phyloP scores from a whole-genome alignment of 2,329 filamentous ascomycete species.

The Cladophialophora yegresii region DNA sequence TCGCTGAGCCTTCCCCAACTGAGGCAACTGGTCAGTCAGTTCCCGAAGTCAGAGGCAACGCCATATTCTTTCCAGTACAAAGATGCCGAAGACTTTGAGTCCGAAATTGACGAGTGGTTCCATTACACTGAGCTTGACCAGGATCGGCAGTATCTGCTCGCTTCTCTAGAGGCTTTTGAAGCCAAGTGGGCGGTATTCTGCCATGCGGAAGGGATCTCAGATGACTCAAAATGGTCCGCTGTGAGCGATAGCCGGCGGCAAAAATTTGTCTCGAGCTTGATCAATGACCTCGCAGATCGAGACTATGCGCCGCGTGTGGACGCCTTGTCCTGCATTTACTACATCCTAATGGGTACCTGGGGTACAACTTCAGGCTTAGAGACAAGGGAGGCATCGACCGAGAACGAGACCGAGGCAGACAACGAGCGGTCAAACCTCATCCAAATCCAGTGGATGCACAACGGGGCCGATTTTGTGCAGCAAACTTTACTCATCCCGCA shows the following conservation, averaged over 20 bases:
- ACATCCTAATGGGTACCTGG: slow-evolving; percentile 69
- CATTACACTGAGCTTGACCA: slow-evolving; percentile 72
- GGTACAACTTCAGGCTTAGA: slow-evolving; percentile 61
- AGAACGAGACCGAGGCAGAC: slow-evolving; percentile 42
- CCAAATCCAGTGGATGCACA: slow-evolving; percentile 52
- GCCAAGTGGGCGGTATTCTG: slow-evolving; percentile 67
- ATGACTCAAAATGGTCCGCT: slow-evolving; percentile 65
- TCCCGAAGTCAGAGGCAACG: slow-evolving; percentile 67
- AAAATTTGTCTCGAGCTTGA: slow-evolving; percentile 45
- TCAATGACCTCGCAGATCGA: slow-evolving; percentile 43
- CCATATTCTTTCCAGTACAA: slow-evolving; percentile 85
- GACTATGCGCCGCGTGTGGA: slow-evolving; percentile 49
- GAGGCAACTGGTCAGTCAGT: slow-evolving; percentile 70
- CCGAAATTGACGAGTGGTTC: slow-evolving; percentile 98
- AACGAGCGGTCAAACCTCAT: slow-evolving; percentile 52
- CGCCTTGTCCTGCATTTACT: slow-evolving; percentile 51
- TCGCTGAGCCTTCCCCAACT: slow-evolving; percentile 76
- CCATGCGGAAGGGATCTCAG: slow-evolving; percentile 44
- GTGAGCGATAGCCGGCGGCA: slow-evolving; percentile 56
- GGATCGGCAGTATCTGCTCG: slow-evolving; percentile 76
- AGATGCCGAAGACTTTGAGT: slow-evolving; percentile 71
- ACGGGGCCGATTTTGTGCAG: slow-evolving; percentile 45
- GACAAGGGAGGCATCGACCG: slow-evolving; percentile 11
- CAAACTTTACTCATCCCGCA: slow-evolving; percentile 42
- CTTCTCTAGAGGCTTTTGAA: slow-evolving; percentile 75